phyloP scores from a whole-genome alignment of 768 basidiomycete genomes.

The Xanthoconium stramineum region DNA sequence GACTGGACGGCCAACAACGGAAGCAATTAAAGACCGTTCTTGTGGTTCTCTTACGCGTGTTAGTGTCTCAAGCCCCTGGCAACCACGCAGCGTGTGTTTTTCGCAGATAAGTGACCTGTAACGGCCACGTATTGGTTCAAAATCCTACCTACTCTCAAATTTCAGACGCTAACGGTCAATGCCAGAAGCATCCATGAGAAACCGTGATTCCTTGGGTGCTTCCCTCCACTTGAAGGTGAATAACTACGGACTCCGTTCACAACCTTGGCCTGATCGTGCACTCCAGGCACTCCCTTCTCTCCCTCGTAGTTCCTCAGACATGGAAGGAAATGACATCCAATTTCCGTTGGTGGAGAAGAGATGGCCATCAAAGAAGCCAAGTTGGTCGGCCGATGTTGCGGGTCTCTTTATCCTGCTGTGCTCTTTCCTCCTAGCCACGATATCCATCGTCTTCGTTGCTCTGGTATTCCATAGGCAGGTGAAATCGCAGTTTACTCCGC shows the following conservation, averaged over 20 bases:
- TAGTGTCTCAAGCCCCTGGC: too few species aligned
- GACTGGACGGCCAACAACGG: too few species aligned
- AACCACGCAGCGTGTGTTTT: too few species aligned
- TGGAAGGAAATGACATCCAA: not conserved
- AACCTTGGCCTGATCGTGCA: not conserved
- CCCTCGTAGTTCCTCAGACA: not conserved
- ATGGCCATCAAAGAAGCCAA: not conserved
- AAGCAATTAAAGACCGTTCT: too few species aligned
- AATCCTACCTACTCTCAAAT: too few species aligned
- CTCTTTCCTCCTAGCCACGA: not conserved
- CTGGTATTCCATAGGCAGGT: conserved; percentile 2
- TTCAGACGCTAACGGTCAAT: not conserved
- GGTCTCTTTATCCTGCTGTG: conserved; percentile 6
- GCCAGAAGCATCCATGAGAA: not conserved
- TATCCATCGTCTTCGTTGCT: conserved; percentile 4
- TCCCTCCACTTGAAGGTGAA: not conserved
- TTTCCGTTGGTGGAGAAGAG: not conserved
- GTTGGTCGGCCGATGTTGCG: conserved; percentile 1
- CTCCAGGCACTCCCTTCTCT: not conserved
- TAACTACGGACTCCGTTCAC: not conserved
- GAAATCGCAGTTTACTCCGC: too few species aligned
- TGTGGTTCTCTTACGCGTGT: too few species aligned
- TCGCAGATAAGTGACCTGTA: too few species aligned
- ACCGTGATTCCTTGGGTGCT: not conserved
- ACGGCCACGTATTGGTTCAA: too few species aligned